These are phyloP conservation scores for Tuctoria greenei DNA, from an alignment of 176 grass and related monocot genomes.

Conservation along the genomic window DNA sequence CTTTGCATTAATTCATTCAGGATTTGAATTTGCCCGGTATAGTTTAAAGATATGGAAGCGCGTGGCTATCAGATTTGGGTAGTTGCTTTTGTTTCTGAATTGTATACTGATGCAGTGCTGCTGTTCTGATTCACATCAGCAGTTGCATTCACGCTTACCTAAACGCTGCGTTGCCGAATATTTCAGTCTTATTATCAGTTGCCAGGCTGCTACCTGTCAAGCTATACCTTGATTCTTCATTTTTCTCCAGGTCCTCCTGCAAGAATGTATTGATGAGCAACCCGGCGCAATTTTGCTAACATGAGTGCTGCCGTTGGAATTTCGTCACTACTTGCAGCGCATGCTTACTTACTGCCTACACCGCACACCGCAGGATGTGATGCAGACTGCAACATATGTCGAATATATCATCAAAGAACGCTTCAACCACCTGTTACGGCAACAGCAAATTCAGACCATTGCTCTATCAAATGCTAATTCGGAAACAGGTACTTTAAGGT, in stretches of 20 bases:
- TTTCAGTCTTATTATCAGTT: neutral
- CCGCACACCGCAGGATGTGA: no score
- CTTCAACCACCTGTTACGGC: neutral
- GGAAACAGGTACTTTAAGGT: neutral
- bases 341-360: neutral
- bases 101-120: neutral
- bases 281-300: neutral
- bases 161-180: neutral
- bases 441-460: neutral
- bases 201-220: no score
- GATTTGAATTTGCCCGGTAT: conserved; percentile 11
- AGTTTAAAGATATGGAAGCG: conserved; percentile 34
- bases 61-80: neutral
- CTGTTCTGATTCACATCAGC: neutral
- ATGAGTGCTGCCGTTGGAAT: neutral
- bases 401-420: neutral
- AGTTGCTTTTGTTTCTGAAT: neutral
- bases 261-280: neutral
- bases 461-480: neutral
- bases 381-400: neutral
- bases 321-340: neutral
- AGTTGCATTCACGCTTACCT: neutral
- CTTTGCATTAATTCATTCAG: conserved; percentile 48
- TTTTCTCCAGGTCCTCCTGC: neutral
- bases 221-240: neutral